Base-by-base conservation (phyloP, 1,284 basidiomycete genomes). In the Ustilago vetiveriae region DNA sequence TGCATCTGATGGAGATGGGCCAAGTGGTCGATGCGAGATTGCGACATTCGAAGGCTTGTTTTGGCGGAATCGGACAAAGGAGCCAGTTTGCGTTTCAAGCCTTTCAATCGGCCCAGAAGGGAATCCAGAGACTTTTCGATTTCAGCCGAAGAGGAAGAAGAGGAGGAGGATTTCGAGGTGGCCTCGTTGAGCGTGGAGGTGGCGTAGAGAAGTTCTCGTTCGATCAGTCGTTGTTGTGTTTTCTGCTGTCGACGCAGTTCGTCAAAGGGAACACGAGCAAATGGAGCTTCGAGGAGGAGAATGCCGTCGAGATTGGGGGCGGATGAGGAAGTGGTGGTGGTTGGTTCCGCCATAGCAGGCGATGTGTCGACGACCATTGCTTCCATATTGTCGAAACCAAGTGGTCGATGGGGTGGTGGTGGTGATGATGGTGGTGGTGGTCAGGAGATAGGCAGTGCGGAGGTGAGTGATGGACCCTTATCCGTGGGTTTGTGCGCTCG, bases 281-380 rank as follows among this genome's bases (percentile, higher is more conserved):
- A 91, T 0, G 92, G 91, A 75, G 93, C 90, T 82, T 94, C 92
- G 62, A 94, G 90, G 48, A 94, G 86, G 71, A 94, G 84, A n/a
- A 90, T 85, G 2, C 90, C 91, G 47, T 93, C 92, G 3, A 81
- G 71, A 38, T 70, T 70, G 30, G 62, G 68, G n/a, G 56, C 39
- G 29, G 53, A 60, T 39, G 38, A 33, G 8, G 35, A 22, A 1
- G 45, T 9, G 11, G 36, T 6, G 35, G 4, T 35, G 33, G 10
- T 14, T 11, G 33, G 29, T 2, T 10, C 4, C 2, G 29, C 14
- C 10, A 10, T n/a, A 35, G 7, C 16, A n/a, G 33, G 14, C 2
- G 16, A 16, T 7, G 10, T 35, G 35, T 69, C 59, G 50, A 68
- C 3, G 4, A 48, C 17, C 53, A 62, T 54, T 16, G 45, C 33